These are phyloP conservation scores for Coniochaeta sp. DNA, from an alignment of 2,329 filamentous ascomycete species.

Conservation along the genomic window DNA sequence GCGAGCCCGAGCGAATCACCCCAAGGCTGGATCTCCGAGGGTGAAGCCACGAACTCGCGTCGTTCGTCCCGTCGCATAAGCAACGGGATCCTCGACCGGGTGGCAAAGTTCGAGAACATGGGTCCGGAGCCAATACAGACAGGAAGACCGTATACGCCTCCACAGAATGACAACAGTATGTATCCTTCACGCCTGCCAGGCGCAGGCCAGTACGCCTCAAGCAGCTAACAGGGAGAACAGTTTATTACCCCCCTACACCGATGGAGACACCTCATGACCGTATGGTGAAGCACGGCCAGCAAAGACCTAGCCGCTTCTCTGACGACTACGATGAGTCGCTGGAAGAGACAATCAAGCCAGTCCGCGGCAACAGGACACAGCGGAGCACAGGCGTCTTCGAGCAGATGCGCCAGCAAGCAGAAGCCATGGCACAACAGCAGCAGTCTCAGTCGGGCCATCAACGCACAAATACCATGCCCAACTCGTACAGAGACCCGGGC, in stretches of 20 bases:
- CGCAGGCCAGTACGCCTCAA: too few species aligned
- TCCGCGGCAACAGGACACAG: constrained; percentile 22
- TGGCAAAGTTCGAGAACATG: constrained; percentile 51
- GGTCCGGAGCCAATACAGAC: constrained; percentile 9
- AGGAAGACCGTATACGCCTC: constrained; percentile 55
- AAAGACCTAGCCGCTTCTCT: constrained; percentile 42
- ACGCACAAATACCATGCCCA: constrained; percentile 39
- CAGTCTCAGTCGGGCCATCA: neutral
- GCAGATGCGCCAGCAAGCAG: constrained; percentile 49
- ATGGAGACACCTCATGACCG: constrained; percentile 53
- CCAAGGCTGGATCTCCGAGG: constrained; percentile 44
- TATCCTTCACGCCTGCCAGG: too few species aligned
- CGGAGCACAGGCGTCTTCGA: constrained; percentile 49
- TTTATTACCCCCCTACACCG: constrained; percentile 61
- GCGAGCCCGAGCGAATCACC: constrained; percentile 28
- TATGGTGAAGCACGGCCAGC: constrained; percentile 27
- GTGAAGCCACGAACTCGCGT: constrained; percentile 33
- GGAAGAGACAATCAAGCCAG: constrained; percentile 59
- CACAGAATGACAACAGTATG: constrained; percentile 54
- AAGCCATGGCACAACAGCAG: constrained; percentile 47
- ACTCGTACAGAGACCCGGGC: constrained; percentile 33
- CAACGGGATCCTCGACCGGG: constrained; percentile 53
- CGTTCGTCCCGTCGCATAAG: constrained; percentile 45
- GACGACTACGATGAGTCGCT: constrained; percentile 59
- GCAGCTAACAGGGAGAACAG: constrained; percentile 24